Evolutionary conservation across 768 basidiomycete species (phyloP), one percentile per base, ranked within the genome.

Genomic region (Mycena filopes): DNA sequence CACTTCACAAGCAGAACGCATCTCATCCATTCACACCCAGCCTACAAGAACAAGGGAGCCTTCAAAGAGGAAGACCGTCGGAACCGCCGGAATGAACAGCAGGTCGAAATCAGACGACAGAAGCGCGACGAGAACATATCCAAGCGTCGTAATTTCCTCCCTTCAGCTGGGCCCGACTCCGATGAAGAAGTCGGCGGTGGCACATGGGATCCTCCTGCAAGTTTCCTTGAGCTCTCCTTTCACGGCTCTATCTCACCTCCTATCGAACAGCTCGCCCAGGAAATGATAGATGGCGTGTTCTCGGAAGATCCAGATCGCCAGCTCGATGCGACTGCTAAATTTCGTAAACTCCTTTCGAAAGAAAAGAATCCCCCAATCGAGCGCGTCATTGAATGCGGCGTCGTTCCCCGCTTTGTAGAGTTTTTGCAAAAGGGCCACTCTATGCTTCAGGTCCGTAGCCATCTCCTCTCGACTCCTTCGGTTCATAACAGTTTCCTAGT

Each of bases 281-380:
- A 96, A 73, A 96, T 99, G 96, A 89, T 99, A 68, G 80, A 84
- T 60, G 95, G 91, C 60, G 96, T 99, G 31, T 97, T 98, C 79
- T 95, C 94, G 26, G 90, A 96, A 51, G 92, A 96, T 78, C 83
- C 91, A 31, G 95, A 98, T 66, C 91, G 89, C 71, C 98, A 99
- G 79, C 84, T 98, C 65, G 96, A 98, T 77, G 93, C 97, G 74
- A 99, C 98, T 16, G 98, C 95, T 74, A 96, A 93, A 81, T 99
- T 99, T 86, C 91, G 98, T 73, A 99, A 98, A 81, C 86, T 99
- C 41, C 88, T 99, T 68, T 98, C 97, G 69, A 99, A 99, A 82
- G 98, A 99, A 82, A 97, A 96, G 84, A 99, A 98, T 77, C 98
- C 98, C 48, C 98, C 97, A 21, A 99, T 99, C 77, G 98, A 99